Percentiles rank a stretch among this genome's conserved stretches.
phyloP scores from a whole-genome alignment of 768 basidiomycete genomes.

The Leccinum disarticulatum region DNA sequence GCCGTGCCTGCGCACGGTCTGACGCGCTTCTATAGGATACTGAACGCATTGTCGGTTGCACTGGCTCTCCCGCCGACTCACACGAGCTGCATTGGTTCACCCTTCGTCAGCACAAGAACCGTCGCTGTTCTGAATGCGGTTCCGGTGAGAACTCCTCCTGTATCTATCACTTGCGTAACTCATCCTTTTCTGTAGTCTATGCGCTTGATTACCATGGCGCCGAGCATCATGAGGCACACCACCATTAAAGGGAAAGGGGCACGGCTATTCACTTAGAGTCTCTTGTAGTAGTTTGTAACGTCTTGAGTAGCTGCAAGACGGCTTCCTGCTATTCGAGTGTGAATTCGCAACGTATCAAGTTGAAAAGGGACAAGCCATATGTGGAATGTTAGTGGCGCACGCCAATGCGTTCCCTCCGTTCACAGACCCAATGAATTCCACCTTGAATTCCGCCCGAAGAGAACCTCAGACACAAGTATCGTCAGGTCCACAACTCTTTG shows the following conservation, averaged over 20 bases:
- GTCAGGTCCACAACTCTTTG: background rate
- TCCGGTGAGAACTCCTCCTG: slow-evolving; percentile 59
- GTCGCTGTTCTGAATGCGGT: slow-evolving; percentile 92
- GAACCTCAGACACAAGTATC: background rate
- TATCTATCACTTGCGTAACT: background rate
- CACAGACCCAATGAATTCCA: background rate
- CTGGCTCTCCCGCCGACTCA: slow-evolving; percentile 91
- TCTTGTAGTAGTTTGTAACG: slow-evolving; percentile 18
- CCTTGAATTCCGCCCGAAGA: too few relatives aligned
- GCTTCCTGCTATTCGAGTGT: background rate
- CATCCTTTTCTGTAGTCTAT: slow-evolving; percentile 54
- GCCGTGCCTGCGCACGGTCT: slow-evolving; percentile 1
- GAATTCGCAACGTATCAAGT: background rate
- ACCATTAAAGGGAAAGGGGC: slow-evolving; percentile 36
- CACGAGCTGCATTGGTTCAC: slow-evolving; percentile 91
- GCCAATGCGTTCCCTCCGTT: background rate
- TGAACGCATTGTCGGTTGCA: slow-evolving; percentile 89
- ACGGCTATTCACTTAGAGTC: slow-evolving; percentile 10
- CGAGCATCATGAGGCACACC: slow-evolving; percentile 48
- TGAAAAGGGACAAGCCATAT: background rate
- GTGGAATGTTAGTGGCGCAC: background rate
- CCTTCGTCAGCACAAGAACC: slow-evolving; percentile 60
- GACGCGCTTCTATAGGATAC: slow-evolving; percentile 52
- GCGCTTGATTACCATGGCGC: slow-evolving; percentile 69
- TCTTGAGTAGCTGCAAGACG: slow-evolving; percentile 1